These are phyloP conservation scores for Aphanocladium album DNA, from an alignment of 2,329 filamentous ascomycete genomes.

Conservation along the genomic window DNA sequence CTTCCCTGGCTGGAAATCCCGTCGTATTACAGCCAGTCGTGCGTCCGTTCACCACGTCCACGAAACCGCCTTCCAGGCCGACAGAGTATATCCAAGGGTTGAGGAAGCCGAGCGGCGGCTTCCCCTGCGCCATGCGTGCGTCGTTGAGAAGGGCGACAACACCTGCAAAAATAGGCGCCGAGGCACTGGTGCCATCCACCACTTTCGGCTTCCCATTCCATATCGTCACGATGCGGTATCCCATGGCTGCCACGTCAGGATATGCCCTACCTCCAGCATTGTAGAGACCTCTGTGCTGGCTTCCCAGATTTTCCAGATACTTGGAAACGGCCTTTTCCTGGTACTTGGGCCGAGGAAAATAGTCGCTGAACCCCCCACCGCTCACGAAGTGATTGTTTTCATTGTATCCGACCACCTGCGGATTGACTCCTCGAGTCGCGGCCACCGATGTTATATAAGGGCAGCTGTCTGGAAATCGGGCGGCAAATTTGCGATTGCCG, in stretches of 20 bases:
- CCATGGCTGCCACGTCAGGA: constrained; percentile 49
- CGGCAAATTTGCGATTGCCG: neutral
- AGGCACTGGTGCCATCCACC: constrained; percentile 34
- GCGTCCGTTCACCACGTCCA: constrained; percentile 1
- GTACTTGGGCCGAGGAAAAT: constrained; percentile 33
- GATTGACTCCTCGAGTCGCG: constrained; percentile 42
- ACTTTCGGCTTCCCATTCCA: constrained; percentile 28
- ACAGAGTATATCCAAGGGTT: constrained; percentile 43
- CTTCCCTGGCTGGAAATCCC: neutral
- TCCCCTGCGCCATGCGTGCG: constrained; percentile 41
- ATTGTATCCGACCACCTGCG: constrained; percentile 20
- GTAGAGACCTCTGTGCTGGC: neutral
- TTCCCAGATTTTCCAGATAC: constrained; percentile 27
- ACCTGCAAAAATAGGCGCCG: constrained; percentile 49
- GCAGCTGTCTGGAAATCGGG: constrained; percentile 27
- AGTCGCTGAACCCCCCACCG: constrained; percentile 38
- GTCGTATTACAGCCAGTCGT: constrained; percentile 4
- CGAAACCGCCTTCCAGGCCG: constrained; percentile 11
- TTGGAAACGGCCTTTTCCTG: constrained; percentile 39
- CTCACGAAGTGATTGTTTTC: constrained; percentile 50
- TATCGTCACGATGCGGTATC: constrained; percentile 31
- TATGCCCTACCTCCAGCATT: constrained; percentile 28
- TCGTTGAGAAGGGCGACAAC: constrained; percentile 54
- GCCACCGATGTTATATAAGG: constrained; percentile 56
- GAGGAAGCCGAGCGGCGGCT: constrained; percentile 40